Evolutionary conservation across 345 rosid species (phyloP).

Genomic region (Acer yangbiense): DNA sequence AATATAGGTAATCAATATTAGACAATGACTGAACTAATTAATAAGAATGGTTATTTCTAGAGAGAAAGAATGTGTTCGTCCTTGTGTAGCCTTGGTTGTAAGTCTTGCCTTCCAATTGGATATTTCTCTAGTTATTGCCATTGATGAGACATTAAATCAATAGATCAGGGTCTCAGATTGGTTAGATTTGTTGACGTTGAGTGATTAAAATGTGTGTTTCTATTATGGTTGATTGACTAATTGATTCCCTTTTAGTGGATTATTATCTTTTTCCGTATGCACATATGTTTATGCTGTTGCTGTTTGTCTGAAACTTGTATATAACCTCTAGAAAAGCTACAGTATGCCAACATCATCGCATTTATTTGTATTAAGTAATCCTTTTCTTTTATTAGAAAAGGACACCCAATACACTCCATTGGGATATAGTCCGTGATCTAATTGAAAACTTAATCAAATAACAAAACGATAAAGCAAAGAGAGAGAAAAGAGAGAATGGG

Average conservation of each 20-base stretch:
- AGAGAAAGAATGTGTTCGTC: neutral
- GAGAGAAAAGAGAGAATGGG: too few relatives aligned
- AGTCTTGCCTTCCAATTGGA: neutral
- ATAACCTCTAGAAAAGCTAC: too few relatives aligned
- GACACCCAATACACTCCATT: too few relatives aligned
- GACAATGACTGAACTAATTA: neutral
- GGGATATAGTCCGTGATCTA: too few relatives aligned
- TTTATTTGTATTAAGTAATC: neutral
- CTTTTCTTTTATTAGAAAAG: neutral
- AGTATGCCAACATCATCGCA: neutral
- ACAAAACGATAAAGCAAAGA: too few relatives aligned
- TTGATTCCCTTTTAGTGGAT: too few relatives aligned
- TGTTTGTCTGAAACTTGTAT: neutral
- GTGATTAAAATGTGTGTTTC: too few relatives aligned
- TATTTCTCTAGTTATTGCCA: neutral
- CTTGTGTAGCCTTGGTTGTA: neutral
- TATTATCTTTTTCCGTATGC: too few relatives aligned
- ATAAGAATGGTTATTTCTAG: neutral
- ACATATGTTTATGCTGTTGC: neutral
- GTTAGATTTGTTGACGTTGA: neutral
- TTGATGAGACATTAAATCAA: neutral
- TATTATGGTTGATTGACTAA: too few relatives aligned
- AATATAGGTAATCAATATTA: too few relatives aligned
- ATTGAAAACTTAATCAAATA: too few relatives aligned
- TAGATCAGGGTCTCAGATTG: neutral